A percentile compares a stretch with the other conserved stretches of the same genome.
Evolutionary conservation across 2,329 filamentous ascomycete species (phyloP).

Genomic region (Xylaria multiplex): DNA sequence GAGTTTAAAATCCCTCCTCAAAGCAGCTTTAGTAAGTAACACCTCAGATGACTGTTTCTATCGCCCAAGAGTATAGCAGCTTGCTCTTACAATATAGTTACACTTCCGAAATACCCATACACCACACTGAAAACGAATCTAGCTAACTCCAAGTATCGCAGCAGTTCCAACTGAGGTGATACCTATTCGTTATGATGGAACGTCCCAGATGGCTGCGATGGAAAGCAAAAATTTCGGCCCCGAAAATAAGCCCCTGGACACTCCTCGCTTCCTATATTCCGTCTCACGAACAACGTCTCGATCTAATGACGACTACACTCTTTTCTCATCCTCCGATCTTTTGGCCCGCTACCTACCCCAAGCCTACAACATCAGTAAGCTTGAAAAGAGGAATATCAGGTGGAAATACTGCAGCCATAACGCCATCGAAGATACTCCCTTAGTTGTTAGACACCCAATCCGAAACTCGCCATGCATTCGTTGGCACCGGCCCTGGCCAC

Average conservation of each 20-base stretch:
- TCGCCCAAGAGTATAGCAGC: not conserved
- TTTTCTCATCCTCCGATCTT: conserved; percentile 32
- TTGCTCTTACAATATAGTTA: too few species aligned
- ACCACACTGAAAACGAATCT: not conserved
- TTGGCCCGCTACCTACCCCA: conserved; percentile 32
- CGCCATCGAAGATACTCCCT: conserved; percentile 19
- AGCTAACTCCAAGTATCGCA: conserved; percentile 1
- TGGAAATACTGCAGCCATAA: conserved; percentile 23
- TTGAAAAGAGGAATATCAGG: conserved; percentile 27
- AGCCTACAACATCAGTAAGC: conserved; percentile 29
- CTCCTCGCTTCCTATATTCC: conserved; percentile 26
- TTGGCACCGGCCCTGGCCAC: conserved; percentile 31
- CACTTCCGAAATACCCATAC: not conserved
- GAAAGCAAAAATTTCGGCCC: not conserved
- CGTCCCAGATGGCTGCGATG: conserved; percentile 1
- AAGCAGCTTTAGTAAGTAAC: conserved; percentile 13
- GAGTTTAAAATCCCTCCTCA: conserved; percentile 4
- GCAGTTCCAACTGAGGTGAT: conserved; percentile 16
- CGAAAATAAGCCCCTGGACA: conserved; percentile 6
- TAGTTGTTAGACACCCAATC: conserved; percentile 30
- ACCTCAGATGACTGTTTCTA: not conserved
- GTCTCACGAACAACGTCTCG: conserved; percentile 14
- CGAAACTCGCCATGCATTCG: conserved; percentile 29
- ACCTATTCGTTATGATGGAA: conserved; percentile 18
- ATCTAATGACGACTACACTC: conserved; percentile 5